phyloP scores from a whole-genome alignment of 2,329 filamentous ascomycete species.

The Cordyceps pruinosa region DNA sequence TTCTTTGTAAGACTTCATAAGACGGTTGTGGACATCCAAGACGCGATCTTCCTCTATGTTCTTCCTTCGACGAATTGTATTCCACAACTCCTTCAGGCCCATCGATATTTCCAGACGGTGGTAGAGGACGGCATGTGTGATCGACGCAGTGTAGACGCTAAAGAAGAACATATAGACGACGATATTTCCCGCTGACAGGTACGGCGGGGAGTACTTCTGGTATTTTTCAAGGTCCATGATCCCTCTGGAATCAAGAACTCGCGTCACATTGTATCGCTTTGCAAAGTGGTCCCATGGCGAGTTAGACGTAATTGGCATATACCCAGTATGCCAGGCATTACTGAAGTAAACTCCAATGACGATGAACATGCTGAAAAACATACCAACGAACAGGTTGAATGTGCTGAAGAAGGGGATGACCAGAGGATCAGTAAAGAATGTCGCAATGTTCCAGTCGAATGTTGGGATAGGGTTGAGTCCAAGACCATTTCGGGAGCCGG shows the following conservation, averaged over 20 bases:
- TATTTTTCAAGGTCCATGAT: slow-evolving; percentile 31
- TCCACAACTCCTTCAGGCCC: slow-evolving; percentile 22
- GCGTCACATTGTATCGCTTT: slow-evolving; percentile 28
- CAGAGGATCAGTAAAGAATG: slow-evolving; percentile 24
- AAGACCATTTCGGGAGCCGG: slow-evolving; percentile 30
- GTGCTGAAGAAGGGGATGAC: slow-evolving; percentile 32
- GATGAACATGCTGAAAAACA: slow-evolving; percentile 30
- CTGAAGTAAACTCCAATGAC: slow-evolving; percentile 35
- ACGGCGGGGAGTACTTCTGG: slow-evolving; percentile 37
- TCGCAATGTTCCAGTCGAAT: slow-evolving; percentile 34
- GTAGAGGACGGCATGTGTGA: slow-evolving; percentile 24
- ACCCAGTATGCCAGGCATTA: slow-evolving; percentile 37
- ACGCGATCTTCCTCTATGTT: slow-evolving; percentile 9
- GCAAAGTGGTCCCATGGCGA: slow-evolving; percentile 36
- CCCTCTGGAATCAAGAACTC: slow-evolving; percentile 30
- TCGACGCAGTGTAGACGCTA: slow-evolving; percentile 22
- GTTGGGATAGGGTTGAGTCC: slow-evolving; percentile 33
- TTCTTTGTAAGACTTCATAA: slow-evolving; percentile 26
- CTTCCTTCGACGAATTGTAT: slow-evolving; percentile 17
- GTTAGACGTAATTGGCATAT: slow-evolving; percentile 39
- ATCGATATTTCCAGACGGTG: slow-evolving; percentile 23
- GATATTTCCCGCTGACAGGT: slow-evolving; percentile 18
- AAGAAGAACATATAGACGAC: slow-evolving; percentile 27
- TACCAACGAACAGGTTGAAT: slow-evolving; percentile 30
- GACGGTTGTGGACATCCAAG: slow-evolving; percentile 26